Conservation (phyloP, 805 yeast species). For the Candida ulmi region DNA sequence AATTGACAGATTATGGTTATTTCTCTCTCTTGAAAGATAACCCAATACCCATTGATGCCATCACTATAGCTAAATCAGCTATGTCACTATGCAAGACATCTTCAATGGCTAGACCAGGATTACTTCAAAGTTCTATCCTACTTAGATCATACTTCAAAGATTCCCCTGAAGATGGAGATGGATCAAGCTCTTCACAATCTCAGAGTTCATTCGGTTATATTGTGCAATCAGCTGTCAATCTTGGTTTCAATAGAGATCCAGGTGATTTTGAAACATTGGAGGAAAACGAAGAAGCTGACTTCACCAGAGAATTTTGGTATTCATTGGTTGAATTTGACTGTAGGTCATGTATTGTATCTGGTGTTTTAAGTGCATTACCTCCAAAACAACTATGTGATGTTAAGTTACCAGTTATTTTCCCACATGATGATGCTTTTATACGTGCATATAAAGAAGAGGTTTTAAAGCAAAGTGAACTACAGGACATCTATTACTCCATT, state of each 20-base stretch:
- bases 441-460: background rate
- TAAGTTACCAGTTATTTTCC: background rate
- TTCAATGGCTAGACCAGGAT: constrained; percentile 28
- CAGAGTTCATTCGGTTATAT: constrained; percentile 26
- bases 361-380: background rate
- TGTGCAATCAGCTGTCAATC: background rate
- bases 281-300: background rate
- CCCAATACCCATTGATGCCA: background rate
- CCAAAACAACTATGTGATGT: background rate
- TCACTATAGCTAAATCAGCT: constrained; percentile 1
- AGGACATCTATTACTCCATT: background rate
- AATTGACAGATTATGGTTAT: background rate
- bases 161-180: constrained; percentile 37
- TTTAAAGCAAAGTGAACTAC: background rate
- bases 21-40: background rate
- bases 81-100: constrained; percentile 1
- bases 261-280: background rate
- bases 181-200: constrained; percentile 34
- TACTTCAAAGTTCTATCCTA: constrained; percentile 31
- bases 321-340: background rate
- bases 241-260: constrained; percentile 6
- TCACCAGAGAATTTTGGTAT: constrained; percentile 1
- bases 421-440: background rate
- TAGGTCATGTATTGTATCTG: background rate
- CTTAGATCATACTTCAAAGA: constrained; percentile 31